Evolutionary conservation across 2,329 filamentous ascomycete genomes (phyloP).

Genomic region (Fusarium irregulare): DNA sequence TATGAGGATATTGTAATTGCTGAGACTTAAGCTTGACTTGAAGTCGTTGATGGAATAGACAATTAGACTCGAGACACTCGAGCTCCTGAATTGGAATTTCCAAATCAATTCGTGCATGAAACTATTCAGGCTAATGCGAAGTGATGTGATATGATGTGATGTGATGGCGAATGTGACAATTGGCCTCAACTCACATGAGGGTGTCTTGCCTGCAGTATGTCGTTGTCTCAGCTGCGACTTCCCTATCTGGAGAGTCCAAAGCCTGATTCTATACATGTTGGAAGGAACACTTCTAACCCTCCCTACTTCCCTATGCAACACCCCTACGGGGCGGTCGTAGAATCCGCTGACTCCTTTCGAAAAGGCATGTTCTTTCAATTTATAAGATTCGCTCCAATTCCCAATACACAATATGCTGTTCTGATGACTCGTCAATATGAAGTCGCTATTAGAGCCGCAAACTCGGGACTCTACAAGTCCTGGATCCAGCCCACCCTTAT

Average conservation of each 20-base stretch:
- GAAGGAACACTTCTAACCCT: background rate
- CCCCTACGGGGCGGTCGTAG: background rate
- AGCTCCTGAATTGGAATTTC: slow-evolving; percentile 5
- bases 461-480: slow-evolving; percentile 1
- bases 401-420: background rate
- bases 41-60: background rate
- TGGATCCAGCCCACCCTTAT: background rate
- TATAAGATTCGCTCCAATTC: slow-evolving; percentile 5
- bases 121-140: background rate
- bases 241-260: background rate
- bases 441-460: background rate
- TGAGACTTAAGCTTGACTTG: background rate
- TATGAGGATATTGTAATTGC: background rate
- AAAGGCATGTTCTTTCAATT: background rate
- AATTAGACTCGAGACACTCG: background rate
- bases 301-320: background rate
- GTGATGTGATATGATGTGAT: slow-evolving; percentile 17
- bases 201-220: background rate
- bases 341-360: background rate
- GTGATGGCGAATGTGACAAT: background rate
- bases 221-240: slow-evolving; percentile 11
- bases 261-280: slow-evolving; percentile 7
- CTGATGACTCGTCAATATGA: background rate
- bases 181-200: background rate
- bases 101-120: background rate